Evolutionary conservation across 2,329 filamentous ascomycete genomes (phyloP).

Genomic region (Penicillium brevicompactum): DNA sequence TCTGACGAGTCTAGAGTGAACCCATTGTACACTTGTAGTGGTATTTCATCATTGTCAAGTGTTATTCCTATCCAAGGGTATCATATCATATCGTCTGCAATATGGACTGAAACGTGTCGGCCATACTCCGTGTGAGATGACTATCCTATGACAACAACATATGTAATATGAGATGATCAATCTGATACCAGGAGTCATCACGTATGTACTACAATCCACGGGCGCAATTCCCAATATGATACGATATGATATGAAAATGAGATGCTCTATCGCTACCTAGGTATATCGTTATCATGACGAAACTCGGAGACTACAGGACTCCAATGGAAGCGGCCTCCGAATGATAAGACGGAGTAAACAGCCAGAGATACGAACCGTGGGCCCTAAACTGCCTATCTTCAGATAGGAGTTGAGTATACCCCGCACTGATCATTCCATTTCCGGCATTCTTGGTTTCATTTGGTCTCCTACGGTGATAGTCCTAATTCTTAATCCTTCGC

Average conservation of each 20-base stretch:
- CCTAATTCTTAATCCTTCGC: neutral
- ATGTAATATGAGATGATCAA: neutral
- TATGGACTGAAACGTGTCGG: constrained; percentile 18
- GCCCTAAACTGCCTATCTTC: neutral
- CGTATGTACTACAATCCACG: neutral
- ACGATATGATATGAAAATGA: neutral
- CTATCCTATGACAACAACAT: constrained; percentile 5
- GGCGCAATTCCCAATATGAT: neutral
- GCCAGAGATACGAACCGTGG: neutral
- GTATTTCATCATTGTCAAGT: constrained; percentile 14
- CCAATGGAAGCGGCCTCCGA: neutral
- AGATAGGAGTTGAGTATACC: constrained; percentile 11
- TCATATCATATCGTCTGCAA: neutral
- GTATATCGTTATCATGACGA: constrained; percentile 6
- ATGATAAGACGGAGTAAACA: neutral
- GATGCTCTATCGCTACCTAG: neutral
- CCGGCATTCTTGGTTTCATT: constrained; percentile 3
- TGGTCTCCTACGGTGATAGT: neutral
- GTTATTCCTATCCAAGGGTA: constrained; percentile 3
- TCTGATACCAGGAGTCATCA: neutral
- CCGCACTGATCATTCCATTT: constrained; percentile 26
- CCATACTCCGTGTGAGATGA: neutral
- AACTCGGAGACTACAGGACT: neutral
- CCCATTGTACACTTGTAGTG: neutral
- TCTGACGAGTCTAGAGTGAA: neutral